These are phyloP conservation scores for Aquilaria yunnanensis DNA, from an alignment of 345 rosid species.

Conservation along the genomic window DNA sequence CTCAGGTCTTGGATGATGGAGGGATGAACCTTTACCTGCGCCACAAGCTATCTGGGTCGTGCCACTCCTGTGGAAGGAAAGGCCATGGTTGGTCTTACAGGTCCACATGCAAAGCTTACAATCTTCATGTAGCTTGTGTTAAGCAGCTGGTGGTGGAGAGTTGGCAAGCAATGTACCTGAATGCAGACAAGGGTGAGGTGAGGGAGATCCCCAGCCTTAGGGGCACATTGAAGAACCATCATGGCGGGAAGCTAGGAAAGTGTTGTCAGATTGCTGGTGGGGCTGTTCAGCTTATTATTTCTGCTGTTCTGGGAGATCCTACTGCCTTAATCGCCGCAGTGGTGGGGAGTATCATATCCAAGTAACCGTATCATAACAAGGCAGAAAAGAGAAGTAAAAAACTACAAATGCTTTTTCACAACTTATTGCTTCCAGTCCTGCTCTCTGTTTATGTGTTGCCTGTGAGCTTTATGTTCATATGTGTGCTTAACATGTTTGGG, in stretches of 20 bases:
- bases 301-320: conserved; percentile 47
- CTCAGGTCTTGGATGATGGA: conserved; percentile 31
- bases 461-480: too few relatives aligned
- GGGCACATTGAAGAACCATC: conserved; percentile 7
- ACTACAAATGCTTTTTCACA: too few relatives aligned
- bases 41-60: conserved; percentile 18
- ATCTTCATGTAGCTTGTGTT: conserved; percentile 45
- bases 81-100: conserved; percentile 39
- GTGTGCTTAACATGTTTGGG: too few relatives aligned
- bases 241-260: conserved; percentile 21
- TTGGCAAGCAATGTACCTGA: conserved; percentile 28
- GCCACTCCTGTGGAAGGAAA: conserved; percentile 32
- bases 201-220: conserved; percentile 30
- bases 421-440: too few relatives aligned
- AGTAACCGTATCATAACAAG: conserved; percentile 1
- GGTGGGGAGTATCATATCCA: conserved; percentile 31
- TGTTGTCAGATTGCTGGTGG: conserved; percentile 30
- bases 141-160: conserved; percentile 40
- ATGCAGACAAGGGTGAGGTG: conserved; percentile 21
- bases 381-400: too few relatives aligned
- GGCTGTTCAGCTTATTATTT: conserved; percentile 27
- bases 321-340: conserved; percentile 31
- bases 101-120: conserved; percentile 29
- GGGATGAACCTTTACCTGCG: conserved; percentile 27
- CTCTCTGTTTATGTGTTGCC: too few relatives aligned